These are phyloP conservation scores for Mortierella sp. DNA, from an alignment of 371 early-diverging fungal species.

Conservation along the genomic window DNA sequence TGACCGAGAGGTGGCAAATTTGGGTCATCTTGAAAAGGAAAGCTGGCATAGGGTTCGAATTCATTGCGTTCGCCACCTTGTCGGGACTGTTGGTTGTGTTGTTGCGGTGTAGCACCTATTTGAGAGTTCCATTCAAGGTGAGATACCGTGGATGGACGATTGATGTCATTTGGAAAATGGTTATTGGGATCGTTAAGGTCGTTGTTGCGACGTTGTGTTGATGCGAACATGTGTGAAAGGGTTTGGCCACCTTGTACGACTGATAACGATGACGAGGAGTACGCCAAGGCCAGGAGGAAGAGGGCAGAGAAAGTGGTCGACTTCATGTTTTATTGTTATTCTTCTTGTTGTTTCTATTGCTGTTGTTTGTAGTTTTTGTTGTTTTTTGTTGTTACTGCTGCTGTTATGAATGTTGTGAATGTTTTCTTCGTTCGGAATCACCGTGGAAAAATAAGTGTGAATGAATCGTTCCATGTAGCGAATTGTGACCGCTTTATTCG, in stretches of 20 bases:
- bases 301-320: neutral
- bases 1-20: neutral
- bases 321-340: neutral
- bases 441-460: no score
- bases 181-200: constrained; percentile 8
- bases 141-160: constrained; percentile 4
- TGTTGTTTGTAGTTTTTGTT: no score
- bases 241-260: constrained; percentile 23
- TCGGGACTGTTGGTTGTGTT: constrained; percentile 4
- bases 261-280: neutral
- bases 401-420: no score
- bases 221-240: constrained; percentile 10
- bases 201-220: neutral
- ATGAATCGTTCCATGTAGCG: no score
- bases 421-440: no score
- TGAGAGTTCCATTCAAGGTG: constrained; percentile 52
- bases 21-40: constrained; percentile 6
- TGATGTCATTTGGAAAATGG: neutral
- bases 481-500: no score
- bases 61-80: constrained; percentile 12
- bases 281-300: neutral
- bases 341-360: no score
- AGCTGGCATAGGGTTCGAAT: constrained; percentile 20
- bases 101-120: constrained; percentile 17
- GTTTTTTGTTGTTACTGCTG: neutral